A percentile compares a stretch with the other conserved stretches of the same genome.
Evolutionary conservation across 177 flowering plant genomes (phyloP).

Genomic region (Vitis hybrid): DNA sequence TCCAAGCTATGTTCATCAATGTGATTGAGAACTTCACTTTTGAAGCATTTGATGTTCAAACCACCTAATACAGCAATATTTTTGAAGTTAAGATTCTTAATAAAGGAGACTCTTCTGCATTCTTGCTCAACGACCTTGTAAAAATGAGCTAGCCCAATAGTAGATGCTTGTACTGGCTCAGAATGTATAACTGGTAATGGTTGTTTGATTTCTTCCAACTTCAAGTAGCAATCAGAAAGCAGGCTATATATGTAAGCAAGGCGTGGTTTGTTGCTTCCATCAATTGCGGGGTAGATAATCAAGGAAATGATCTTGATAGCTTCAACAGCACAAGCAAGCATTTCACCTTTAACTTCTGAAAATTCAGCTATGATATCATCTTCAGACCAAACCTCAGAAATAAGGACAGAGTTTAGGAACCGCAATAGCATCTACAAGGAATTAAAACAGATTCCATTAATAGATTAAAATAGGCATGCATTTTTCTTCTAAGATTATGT

Average conservation of each 20-base stretch:
- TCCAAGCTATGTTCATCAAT: constrained; percentile 64
- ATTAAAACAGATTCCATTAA: background rate
- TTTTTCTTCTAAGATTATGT: background rate
- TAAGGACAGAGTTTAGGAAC: constrained; percentile 57
- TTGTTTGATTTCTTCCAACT: constrained; percentile 38
- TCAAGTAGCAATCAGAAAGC: constrained; percentile 68
- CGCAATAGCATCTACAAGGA: constrained; percentile 62
- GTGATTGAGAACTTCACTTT: constrained; percentile 52
- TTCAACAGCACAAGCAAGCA: constrained; percentile 45
- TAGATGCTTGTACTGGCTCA: constrained; percentile 16
- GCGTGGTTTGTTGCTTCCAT: constrained; percentile 78
- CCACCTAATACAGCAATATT: constrained; percentile 69
- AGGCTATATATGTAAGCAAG: constrained; percentile 69
- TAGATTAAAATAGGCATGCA: background rate
- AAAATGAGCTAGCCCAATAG: constrained; percentile 39
- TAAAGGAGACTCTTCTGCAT: constrained; percentile 65
- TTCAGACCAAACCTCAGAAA: constrained; percentile 79
- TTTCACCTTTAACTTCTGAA: constrained; percentile 45
- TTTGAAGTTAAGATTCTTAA: constrained; percentile 73
- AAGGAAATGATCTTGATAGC: constrained; percentile 47
- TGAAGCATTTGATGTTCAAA: constrained; percentile 57
- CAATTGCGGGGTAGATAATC: constrained; percentile 68
- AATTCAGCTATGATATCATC: constrained; percentile 75
- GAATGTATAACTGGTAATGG: constrained; percentile 14
- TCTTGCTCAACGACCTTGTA: constrained; percentile 69